A percentile compares a stretch with the other conserved stretches of the same genome.
These are phyloP conservation scores for Fusarium cyanostomum DNA, from an alignment of 2,329 filamentous ascomycete genomes.

Conservation along the genomic window DNA sequence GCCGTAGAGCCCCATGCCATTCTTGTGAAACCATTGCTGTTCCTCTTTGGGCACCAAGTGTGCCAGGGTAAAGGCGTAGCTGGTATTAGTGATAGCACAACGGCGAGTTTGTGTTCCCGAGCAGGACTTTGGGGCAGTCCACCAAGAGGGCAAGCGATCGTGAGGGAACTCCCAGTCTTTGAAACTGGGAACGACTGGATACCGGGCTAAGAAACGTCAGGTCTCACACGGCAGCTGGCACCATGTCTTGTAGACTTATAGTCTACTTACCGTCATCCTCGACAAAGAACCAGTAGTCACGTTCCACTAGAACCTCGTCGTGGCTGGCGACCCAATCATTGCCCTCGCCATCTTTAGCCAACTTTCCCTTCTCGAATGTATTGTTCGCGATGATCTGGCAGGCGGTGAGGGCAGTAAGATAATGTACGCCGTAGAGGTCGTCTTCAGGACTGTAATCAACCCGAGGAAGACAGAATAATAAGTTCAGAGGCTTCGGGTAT, in stretches of 20 bases:
- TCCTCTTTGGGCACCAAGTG: slow-evolving; percentile 31
- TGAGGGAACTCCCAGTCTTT: slow-evolving; percentile 36
- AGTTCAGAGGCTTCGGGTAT: slow-evolving; percentile 27
- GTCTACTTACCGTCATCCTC: slow-evolving; percentile 21
- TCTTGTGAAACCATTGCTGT: slow-evolving; percentile 31
- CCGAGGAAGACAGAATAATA: slow-evolving; percentile 31
- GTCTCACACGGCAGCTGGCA: not conserved
- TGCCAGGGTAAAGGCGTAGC: slow-evolving; percentile 32
- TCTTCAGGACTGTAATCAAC: slow-evolving; percentile 15
- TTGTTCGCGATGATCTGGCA: slow-evolving; percentile 35
- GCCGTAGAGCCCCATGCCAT: slow-evolving; percentile 31
- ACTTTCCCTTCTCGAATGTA: slow-evolving; percentile 10
- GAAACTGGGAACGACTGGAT: slow-evolving; percentile 28
- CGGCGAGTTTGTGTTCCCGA: slow-evolving; percentile 6
- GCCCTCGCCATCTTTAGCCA: slow-evolving; percentile 18
- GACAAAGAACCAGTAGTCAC: slow-evolving; percentile 35
- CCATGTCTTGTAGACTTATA: not conserved
- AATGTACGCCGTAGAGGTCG: slow-evolving; percentile 21
- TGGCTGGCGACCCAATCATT: slow-evolving; percentile 4
- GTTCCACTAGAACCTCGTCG: slow-evolving; percentile 15
- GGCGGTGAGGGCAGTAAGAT: slow-evolving; percentile 19
- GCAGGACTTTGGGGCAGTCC: slow-evolving; percentile 5
- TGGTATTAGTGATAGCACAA: slow-evolving; percentile 33
- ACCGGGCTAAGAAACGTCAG: slow-evolving; percentile 21
- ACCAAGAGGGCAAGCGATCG: slow-evolving; percentile 25